A percentile compares a stretch with the other conserved stretches of the same genome.
Conservation (phyloP, 441 rosid genomes). For the Pelargonium myrrhifolium region DNA sequence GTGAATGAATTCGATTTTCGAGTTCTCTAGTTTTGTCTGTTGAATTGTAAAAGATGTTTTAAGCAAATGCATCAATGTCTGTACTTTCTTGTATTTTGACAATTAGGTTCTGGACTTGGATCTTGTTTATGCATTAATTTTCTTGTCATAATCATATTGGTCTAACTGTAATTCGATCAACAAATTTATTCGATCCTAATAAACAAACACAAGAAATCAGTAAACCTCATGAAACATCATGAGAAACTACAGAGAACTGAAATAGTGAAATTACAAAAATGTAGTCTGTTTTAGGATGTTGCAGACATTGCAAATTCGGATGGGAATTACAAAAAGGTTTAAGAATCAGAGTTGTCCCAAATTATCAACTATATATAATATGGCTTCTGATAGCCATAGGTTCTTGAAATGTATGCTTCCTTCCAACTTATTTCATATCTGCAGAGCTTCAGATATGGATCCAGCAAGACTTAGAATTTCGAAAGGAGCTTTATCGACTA, state of each 20-base stretch:
- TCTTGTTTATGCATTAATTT: no score
- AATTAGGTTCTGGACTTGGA: no score
- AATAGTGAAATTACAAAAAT: not conserved
- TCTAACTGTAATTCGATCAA: no score
- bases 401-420: not conserved
- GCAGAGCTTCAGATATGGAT: slow-evolving; percentile 80
- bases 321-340: not conserved
- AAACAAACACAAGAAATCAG: not conserved
- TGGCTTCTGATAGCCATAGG: not conserved
- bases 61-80: not conserved
- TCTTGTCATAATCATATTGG: no score
- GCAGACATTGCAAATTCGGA: not conserved
- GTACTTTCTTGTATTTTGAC: no score
- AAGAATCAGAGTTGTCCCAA: not conserved
- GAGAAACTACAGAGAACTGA: not conserved
- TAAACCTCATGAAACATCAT: not conserved
- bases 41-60: not conserved
- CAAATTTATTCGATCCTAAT: no score
- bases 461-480: slow-evolving; percentile 85
- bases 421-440: slow-evolving; percentile 36
- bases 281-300: not conserved
- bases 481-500: slow-evolving; percentile 67
- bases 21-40: not conserved
- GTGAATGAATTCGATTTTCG: not conserved
- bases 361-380: not conserved